These are phyloP conservation scores for Hyphopichia khmerensis DNA, from an alignment of 1,139 yeast genomes.

Conservation along the genomic window DNA sequence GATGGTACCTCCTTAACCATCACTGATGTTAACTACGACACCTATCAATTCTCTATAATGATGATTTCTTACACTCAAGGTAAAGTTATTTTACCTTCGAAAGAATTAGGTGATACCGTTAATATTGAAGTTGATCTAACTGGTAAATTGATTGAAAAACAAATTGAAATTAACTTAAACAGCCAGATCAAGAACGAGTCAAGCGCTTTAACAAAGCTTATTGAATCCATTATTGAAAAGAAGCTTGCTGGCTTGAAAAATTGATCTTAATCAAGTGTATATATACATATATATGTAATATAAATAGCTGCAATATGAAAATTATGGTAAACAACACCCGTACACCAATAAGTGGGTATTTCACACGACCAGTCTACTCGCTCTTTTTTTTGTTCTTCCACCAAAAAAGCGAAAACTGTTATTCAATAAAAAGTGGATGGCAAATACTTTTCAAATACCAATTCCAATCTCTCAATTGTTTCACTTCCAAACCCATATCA, in stretches of 20 bases:
- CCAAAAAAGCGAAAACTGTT: not conserved
- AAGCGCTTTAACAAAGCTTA: constrained; percentile 39
- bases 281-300: not conserved
- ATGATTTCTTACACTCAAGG: constrained; percentile 90
- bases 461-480: not conserved
- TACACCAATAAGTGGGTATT: too few species aligned
- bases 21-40: constrained; percentile 63
- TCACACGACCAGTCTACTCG: too few species aligned
- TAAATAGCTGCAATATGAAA: too few species aligned
- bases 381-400: not conserved
- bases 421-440: constrained; percentile 5
- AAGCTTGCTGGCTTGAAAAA: constrained; percentile 27
- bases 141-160: constrained; percentile 89
- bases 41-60: constrained; percentile 73
- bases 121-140: constrained; percentile 93
- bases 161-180: constrained; percentile 57
- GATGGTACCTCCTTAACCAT: constrained; percentile 96
- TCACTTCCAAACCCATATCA: not conserved
- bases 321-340: not conserved
- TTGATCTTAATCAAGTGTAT: not conserved
- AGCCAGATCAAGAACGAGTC: constrained; percentile 51
- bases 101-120: constrained; percentile 61
- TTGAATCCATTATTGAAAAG: constrained; percentile 52
- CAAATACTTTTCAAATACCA: constrained; percentile 3
- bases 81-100: constrained; percentile 71